These are phyloP conservation scores for Cutaneotrichosporon sp. DNA, from an alignment of 1,284 basidiomycete species.

Conservation along the genomic window DNA sequence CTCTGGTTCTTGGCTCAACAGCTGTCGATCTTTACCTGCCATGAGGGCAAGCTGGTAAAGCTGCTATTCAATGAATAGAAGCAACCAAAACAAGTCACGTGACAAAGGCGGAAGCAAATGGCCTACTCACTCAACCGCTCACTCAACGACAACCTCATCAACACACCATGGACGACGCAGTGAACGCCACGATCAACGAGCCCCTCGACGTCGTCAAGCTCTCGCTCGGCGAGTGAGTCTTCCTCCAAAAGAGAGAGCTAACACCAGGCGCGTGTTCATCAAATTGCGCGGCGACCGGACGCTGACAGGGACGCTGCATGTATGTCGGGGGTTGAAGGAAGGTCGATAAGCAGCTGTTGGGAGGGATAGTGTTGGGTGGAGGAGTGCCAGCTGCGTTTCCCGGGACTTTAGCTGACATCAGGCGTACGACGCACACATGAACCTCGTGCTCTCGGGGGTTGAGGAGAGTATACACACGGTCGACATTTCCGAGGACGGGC, in stretches of 20 bases:
- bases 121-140: background rate
- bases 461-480: constrained; percentile 95
- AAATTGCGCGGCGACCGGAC: constrained; percentile 95
- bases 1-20: too few relatives aligned
- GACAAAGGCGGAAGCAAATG: background rate
- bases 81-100: background rate
- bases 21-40: too few relatives aligned
- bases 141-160: constrained; percentile 2
- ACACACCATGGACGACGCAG: constrained; percentile 58
- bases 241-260: background rate
- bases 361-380: background rate
- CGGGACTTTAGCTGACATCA: constrained; percentile 45
- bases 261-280: constrained; percentile 50
- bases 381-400: background rate
- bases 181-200: constrained; percentile 72
- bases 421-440: constrained; percentile 99
- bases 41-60: too few relatives aligned
- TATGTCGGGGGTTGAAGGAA: constrained; percentile 52
- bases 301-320: constrained; percentile 88
- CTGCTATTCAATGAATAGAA: background rate
- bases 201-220: constrained; percentile 98
- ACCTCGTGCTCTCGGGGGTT: constrained; percentile 93
- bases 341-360: background rate
- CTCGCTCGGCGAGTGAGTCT: constrained; percentile 89
- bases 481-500: constrained; percentile 61